Conservation (phyloP, 176 grass and related monocot genomes). For the Aegilops sharonensis region DNA sequence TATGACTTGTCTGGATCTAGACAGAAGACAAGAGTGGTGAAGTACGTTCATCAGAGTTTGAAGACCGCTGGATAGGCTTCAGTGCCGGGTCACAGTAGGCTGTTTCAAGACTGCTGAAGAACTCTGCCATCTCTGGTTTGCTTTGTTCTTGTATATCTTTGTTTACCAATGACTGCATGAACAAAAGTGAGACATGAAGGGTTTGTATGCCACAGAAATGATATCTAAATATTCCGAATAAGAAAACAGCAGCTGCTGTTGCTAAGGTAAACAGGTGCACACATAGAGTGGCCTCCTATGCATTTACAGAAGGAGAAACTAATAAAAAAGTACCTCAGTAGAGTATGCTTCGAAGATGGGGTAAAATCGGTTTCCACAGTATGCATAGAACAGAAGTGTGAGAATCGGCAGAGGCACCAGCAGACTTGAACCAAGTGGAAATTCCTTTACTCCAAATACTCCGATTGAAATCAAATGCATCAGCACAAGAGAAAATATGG, state of each 20-base stretch:
- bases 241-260: not conserved
- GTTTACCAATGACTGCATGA: constrained; percentile 75
- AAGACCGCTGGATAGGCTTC: constrained; percentile 44
- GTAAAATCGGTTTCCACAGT: constrained; percentile 84
- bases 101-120: constrained; percentile 64
- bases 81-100: constrained; percentile 67
- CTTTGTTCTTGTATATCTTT: constrained; percentile 81
- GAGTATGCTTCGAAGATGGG: constrained; percentile 81
- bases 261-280: not conserved
- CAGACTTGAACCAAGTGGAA: constrained; percentile 77
- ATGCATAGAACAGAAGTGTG: constrained; percentile 82
- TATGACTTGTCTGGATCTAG: constrained; percentile 26
- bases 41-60: constrained; percentile 39
- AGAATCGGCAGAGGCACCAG: constrained; percentile 71
- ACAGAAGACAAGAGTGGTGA: constrained; percentile 56
- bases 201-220: not conserved
- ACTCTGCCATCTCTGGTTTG: constrained; percentile 62
- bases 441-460: constrained; percentile 84
- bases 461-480: constrained; percentile 84
- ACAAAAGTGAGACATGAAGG: constrained; percentile 11
- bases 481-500: constrained; percentile 84
- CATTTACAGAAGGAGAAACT: not conserved
- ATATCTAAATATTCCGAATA: not conserved
- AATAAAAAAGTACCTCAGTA: constrained; percentile 53
- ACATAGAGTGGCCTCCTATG: not conserved